Evolutionary conservation across 78 protist species (phyloP), one percentile per base, ranked within the genome.

Genomic region (Dictyostelium purpureum): DNA sequence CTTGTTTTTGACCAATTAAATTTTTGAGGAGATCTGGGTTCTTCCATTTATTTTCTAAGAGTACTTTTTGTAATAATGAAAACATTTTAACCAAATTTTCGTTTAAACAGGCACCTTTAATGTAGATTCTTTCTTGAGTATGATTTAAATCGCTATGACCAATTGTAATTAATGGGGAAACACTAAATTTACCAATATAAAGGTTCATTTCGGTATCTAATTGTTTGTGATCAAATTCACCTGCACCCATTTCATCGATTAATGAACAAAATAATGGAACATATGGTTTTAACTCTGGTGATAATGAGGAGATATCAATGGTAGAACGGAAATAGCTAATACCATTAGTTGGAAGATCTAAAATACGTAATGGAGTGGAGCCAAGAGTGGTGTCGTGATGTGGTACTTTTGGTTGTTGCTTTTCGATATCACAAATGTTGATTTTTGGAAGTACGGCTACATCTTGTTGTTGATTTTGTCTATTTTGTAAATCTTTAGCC

Each of bases 291-390:
- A 83, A 28, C 7, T 70, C 28, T 31, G 75, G 57, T n/a, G 79
- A 65, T 9, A 83, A 21, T 12, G 90, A 37, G 0, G 79, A 71
- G 21, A 83, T 83, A 71, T 83, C 90, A 31, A 83, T 83, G 0
- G 63, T 49, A 16, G 80, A 51, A 16, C 90, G 16, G 42, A 83
- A 83, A 31, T 83, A 83, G 7, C 79, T 71, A 43, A 83, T 83
- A 42, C 93, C 93, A 61, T 88, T 88, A 6, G 93, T 88, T 49
- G 90, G 90, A 14, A 57, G 47, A 43, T 83, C 90, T 6, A 70
- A 31, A 4, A 71, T 26, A 24, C 90, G 31, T 14, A 83, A 21
- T 12, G 37, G 54, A 2, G 63, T 71, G 10, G 6, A 33, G 0
- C 14, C 26, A 4, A 67, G 2, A 0, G 6, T 21, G 1, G 37